phyloP scores from a whole-genome alignment of 2,329 filamentous ascomycete species.

The Cladophialophora bantiana region DNA sequence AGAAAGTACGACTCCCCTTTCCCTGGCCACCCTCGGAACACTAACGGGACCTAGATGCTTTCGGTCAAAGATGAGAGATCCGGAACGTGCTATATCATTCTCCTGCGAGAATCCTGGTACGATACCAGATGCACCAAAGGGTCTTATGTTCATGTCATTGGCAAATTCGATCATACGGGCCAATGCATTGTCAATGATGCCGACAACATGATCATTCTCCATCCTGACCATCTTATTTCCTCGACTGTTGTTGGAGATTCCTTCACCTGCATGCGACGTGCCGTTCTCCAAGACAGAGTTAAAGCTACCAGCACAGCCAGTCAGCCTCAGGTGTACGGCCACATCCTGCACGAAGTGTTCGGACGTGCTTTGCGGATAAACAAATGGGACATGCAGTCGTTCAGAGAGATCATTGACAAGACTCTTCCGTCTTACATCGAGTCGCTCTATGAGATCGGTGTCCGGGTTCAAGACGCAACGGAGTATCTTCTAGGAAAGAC shows the following conservation, averaged over 20 bases:
- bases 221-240: slow-evolving; percentile 94
- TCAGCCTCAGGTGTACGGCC: slow-evolving; percentile 86
- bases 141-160: slow-evolving; percentile 86
- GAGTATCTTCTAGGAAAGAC: slow-evolving; percentile 85
- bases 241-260: slow-evolving; percentile 97
- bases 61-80: slow-evolving; percentile 80
- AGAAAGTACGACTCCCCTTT: slow-evolving; percentile 68
- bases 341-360: slow-evolving; percentile 92
- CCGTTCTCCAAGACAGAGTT: slow-evolving; percentile 91
- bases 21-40: slow-evolving; percentile 33
- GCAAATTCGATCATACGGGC: slow-evolving; percentile 72
- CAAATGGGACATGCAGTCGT: slow-evolving; percentile 74
- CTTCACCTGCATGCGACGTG: slow-evolving; percentile 86
- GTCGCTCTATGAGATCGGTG: slow-evolving; percentile 85
- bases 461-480: slow-evolving; percentile 73
- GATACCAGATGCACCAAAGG: slow-evolving; percentile 77
- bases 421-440: slow-evolving; percentile 82
- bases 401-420: slow-evolving; percentile 70
- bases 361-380: slow-evolving; percentile 87
- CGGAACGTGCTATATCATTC: slow-evolving; percentile 70
- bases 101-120: slow-evolving; percentile 84
- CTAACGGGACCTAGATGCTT: slow-evolving; percentile 67
- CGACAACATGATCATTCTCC: slow-evolving; percentile 84
- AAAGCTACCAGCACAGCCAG: slow-evolving; percentile 85
- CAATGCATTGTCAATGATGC: slow-evolving; percentile 83